phyloP scores from a whole-genome alignment of 768 basidiomycete species.

The Termitomyces sp. region DNA sequence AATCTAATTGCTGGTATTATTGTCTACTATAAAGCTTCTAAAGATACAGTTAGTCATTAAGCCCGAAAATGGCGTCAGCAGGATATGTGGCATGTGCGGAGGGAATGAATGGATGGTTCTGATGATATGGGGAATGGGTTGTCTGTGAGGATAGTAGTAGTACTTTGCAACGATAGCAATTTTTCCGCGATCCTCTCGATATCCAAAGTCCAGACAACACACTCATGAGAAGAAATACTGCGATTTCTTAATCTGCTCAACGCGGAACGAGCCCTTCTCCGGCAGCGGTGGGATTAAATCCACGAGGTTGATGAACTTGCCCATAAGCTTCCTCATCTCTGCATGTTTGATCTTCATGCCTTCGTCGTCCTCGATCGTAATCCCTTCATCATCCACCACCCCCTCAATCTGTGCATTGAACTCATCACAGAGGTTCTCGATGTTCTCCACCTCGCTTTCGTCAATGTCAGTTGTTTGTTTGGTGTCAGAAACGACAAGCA shows the following conservation, averaged over 20 bases:
- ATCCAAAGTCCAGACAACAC: not conserved
- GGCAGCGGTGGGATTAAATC: conserved; percentile 82
- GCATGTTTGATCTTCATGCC: conserved; percentile 19
- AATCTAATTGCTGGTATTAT: conserved; percentile 4
- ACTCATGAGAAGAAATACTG: conserved; percentile 90
- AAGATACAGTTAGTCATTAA: conserved; percentile 6
- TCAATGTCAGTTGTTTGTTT: conserved; percentile 27
- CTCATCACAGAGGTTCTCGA: conserved; percentile 6
- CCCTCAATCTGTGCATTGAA: conserved; percentile 15
- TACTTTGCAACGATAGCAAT: not conserved
- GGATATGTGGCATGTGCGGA: not conserved
- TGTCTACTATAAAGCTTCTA: conserved; percentile 1
- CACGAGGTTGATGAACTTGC: conserved; percentile 69
- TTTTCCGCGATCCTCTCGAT: not conserved
- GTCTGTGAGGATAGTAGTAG: too few species aligned
- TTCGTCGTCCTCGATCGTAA: conserved; percentile 19
- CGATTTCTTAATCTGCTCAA: conserved; percentile 74
- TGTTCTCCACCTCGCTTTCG: conserved; percentile 18
- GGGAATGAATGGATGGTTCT: not conserved
- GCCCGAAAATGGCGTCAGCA: not conserved
- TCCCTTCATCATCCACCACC: conserved; percentile 15
- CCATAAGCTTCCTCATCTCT: conserved; percentile 24
- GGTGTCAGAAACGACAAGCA: conserved; percentile 34
- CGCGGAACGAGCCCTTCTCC: conserved; percentile 80
- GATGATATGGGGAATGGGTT: not conserved